phyloP scores from a whole-genome alignment of 306 rosid genomes.

The Lathyrus sativus region DNA sequence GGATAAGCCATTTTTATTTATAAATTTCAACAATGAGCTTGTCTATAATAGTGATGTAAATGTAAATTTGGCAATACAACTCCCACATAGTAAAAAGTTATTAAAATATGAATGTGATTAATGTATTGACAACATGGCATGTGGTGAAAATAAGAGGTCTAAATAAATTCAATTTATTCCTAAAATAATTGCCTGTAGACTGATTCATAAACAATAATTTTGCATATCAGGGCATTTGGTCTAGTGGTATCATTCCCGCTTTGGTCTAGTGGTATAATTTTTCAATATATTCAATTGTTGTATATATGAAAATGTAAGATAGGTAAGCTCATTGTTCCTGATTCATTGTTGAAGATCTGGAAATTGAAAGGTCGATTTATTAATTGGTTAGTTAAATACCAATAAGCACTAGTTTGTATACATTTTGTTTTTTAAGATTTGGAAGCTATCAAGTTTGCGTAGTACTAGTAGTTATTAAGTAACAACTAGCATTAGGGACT shows the following conservation, averaged over 20 bases:
- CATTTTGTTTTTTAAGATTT: no score
- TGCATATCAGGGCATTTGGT: constrained; percentile 38
- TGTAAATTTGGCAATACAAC: not conserved
- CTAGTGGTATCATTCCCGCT: constrained; percentile 65
- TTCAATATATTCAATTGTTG: no score
- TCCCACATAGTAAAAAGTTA: not conserved
- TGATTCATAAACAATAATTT: not conserved
- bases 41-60: not conserved
- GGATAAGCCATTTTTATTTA: no score
- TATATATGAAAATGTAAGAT: no score
- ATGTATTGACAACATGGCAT: not conserved
- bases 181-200: no score
- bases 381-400: no score
- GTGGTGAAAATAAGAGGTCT: not conserved
- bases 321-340: no score
- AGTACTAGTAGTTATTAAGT: not conserved
- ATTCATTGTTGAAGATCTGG: no score
- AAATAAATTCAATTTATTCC: no score
- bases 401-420: no score
- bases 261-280: constrained; percentile 4
- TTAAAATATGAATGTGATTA: not conserved
- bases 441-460: not conserved
- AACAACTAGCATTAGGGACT: constrained; percentile 16
- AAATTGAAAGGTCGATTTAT: no score
- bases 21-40: no score